A percentile compares a stretch with the other conserved stretches of the same genome.
Conservation (phyloP, 2,329 filamentous ascomycete genomes). For the Apiospora phragmitis region DNA sequence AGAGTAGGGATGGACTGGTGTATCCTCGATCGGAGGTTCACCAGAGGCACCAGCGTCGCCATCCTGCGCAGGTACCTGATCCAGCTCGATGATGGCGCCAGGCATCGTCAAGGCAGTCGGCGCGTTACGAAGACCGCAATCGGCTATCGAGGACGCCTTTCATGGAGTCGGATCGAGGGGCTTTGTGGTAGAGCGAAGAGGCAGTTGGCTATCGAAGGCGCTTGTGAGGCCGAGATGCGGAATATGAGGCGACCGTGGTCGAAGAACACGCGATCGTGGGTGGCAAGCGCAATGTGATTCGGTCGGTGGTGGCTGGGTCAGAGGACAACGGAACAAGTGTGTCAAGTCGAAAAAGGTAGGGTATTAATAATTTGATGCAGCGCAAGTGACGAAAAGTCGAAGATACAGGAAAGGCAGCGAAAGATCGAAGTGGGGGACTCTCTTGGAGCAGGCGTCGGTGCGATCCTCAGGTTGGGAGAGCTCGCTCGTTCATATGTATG, state of each 20-base stretch:
- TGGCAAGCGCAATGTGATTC: not conserved
- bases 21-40: slow-evolving; percentile 33
- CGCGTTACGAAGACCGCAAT: slow-evolving; percentile 9
- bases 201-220: not conserved
- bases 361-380: not conserved
- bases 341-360: not conserved
- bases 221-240: not conserved
- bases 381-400: not conserved
- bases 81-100: slow-evolving; percentile 28
- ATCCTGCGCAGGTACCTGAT: slow-evolving; percentile 21
- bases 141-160: not conserved
- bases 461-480: slow-evolving; percentile 4
- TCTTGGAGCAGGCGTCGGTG: slow-evolving; percentile 1
- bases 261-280: slow-evolving; percentile 1
- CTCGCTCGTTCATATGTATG: not conserved
- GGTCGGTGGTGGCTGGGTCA: not conserved
- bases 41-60: slow-evolving; percentile 24
- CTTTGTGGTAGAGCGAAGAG: not conserved
- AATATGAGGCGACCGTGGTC: not conserved
- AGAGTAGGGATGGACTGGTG: slow-evolving; percentile 41
- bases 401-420: not conserved
- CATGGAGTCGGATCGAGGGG: slow-evolving; percentile 9
- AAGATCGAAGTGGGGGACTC: slow-evolving; percentile 5
- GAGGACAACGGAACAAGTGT: not conserved
- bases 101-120: slow-evolving; percentile 28